A percentile compares a stretch with the other conserved stretches of the same genome.
Evolutionary conservation across 2,329 filamentous ascomycete species (phyloP).

Genomic region (Beauveria caledonica): DNA sequence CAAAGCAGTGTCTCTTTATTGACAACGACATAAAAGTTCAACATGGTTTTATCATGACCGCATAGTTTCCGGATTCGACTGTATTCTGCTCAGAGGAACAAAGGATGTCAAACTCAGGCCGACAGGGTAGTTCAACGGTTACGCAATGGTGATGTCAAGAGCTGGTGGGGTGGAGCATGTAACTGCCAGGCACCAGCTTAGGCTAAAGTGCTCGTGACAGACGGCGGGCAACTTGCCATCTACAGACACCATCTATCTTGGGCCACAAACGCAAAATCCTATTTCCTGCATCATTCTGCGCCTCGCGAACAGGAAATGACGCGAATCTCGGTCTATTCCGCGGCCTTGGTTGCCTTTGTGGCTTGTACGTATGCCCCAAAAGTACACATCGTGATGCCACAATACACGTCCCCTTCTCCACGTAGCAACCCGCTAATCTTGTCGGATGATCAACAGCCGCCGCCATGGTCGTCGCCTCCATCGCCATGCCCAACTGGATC

Average conservation of each 20-base stretch:
- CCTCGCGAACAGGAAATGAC: slow-evolving; percentile 28
- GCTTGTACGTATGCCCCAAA: slow-evolving; percentile 29
- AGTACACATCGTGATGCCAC: background rate
- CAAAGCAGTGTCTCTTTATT: background rate
- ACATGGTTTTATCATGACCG: no score
- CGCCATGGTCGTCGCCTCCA: slow-evolving; percentile 61
- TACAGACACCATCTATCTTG: background rate
- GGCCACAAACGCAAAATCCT: background rate
- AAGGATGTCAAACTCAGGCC: background rate
- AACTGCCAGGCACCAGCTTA: slow-evolving; percentile 1
- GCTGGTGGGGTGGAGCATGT: background rate
- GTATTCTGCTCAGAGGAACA: background rate
- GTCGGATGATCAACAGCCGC: slow-evolving; percentile 43
- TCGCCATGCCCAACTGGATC: slow-evolving; percentile 64
- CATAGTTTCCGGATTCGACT: no score
- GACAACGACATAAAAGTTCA: no score
- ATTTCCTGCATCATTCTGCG: background rate
- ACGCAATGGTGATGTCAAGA: background rate
- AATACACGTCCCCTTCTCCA: background rate
- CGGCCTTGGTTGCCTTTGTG: slow-evolving; percentile 34
- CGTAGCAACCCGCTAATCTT: background rate
- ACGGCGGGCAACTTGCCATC: background rate
- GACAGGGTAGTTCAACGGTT: background rate
- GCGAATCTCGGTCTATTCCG: slow-evolving; percentile 33
- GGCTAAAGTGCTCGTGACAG: background rate